These are phyloP conservation scores for Clitopilus hobsonii DNA, from an alignment of 768 basidiomycete species.

Conservation along the genomic window DNA sequence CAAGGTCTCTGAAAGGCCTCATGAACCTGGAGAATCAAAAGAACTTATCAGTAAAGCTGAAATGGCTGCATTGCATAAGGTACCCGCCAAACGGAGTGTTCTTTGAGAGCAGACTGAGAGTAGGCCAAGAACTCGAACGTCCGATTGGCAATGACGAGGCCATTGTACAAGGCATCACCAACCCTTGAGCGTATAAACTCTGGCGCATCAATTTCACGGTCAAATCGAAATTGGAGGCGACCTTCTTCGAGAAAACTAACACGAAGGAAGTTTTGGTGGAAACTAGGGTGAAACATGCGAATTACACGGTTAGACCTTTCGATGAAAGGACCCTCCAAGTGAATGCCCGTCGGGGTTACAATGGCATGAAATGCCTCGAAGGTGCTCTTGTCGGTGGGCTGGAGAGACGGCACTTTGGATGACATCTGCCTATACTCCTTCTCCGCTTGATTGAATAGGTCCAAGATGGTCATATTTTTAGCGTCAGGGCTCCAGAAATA, in stretches of 20 bases:
- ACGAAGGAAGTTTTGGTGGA: constrained; percentile 55
- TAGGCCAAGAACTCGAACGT: constrained; percentile 64
- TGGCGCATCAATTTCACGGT: constrained; percentile 50
- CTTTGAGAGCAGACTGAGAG: constrained; percentile 71
- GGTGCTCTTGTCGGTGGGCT: constrained; percentile 25
- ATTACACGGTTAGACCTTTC: constrained; percentile 64
- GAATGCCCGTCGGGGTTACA: constrained; percentile 52
- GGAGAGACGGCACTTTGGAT: constrained; percentile 12
- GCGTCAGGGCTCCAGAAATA: constrained; percentile 22
- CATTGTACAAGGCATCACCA: constrained; percentile 37
- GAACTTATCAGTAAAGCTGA: not conserved
- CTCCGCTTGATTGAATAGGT: constrained; percentile 19
- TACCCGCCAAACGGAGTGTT: constrained; percentile 52
- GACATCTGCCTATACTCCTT: not conserved
- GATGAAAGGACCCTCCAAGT: constrained; percentile 47
- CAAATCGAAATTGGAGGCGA: constrained; percentile 45
- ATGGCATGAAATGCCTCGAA: constrained; percentile 43
- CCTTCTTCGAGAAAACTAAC: constrained; percentile 64
- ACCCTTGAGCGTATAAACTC: constrained; percentile 45
- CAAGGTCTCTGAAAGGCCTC: constrained; percentile 40
- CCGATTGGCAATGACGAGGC: constrained; percentile 50
- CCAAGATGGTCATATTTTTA: constrained; percentile 20
- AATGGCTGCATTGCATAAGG: not conserved
- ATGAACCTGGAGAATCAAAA: constrained; percentile 49
- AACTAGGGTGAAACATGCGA: constrained; percentile 36